Base-by-base conservation (phyloP, 495 filamentous ascomycete species). In the Penicillium atrosanguineum region DNA sequence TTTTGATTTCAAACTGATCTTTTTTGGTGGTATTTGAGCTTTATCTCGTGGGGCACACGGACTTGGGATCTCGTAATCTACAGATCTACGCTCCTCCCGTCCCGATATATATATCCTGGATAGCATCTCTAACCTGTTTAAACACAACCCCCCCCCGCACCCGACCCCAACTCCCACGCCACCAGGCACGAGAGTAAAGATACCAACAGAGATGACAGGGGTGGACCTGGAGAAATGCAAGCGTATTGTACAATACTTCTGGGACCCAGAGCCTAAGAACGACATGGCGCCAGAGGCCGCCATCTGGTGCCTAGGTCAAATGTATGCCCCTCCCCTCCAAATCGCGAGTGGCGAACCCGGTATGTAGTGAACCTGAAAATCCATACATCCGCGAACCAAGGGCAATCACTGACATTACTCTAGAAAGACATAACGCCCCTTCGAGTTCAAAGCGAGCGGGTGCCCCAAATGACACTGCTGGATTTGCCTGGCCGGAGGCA, bases 211-310 rank as follows among this genome's bases (percentile, higher is more conserved):
- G 49, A 88, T 89, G 85, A 78, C 77, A 40, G 79, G 71, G 46
- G 76, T 82, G 19, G 82, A 88, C 58, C 71, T 87, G 62, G 78
- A 80, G 54, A 79, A 80, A 61, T 88, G 83, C 74, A 91, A 90
- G 69, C 85, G 89, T 52, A 83, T 98, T 52, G 84, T 97, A 28
- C 88, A 92, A 63, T 91, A 88, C 72, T 89, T 97, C 58, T 99
- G 93, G 90, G 95, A 97, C 57, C 91, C 93, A 0, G 86, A 93
- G 59, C 93, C 94, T 23, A 82, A 80, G 59, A 96, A 97, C 68
- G 89, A 95, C 61, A 77, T 87, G 48, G 67, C 70, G 25, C 80
- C 82, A 44, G 77, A 84, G 46, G 76, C 79, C 28, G 79, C 86
- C 3, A 89, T 96, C 59, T 99, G 94, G 95, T 93, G 89, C 58